Conservation (phyloP, 805 yeast genomes). For the Phaffomyces opuntiae region DNA sequence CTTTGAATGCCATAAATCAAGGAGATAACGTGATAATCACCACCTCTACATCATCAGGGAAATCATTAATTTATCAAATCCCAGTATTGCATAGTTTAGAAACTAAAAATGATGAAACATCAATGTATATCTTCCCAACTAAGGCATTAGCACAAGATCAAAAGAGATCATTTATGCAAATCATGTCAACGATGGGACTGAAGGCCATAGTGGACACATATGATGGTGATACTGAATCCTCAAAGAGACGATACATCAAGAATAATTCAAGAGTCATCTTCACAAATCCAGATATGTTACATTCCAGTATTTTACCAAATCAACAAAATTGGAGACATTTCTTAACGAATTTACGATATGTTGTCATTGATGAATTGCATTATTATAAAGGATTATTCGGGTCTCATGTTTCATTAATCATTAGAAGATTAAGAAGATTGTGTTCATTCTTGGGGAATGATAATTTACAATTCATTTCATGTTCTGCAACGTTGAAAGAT, state of each 20-base stretch:
- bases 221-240: slow-evolving; percentile 86
- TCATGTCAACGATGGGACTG: slow-evolving; percentile 44
- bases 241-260: slow-evolving; percentile 46
- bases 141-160: slow-evolving; percentile 98
- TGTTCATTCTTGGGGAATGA: slow-evolving; percentile 46
- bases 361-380: slow-evolving; percentile 83
- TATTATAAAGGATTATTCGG: slow-evolving; percentile 90
- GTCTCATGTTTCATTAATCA: slow-evolving; percentile 78
- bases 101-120: slow-evolving; percentile 41
- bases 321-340: slow-evolving; percentile 71
- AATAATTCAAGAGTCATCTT: slow-evolving; percentile 70
- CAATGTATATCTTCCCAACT: slow-evolving; percentile 90
- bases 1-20: slow-evolving; percentile 49
- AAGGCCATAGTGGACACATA: slow-evolving; percentile 64
- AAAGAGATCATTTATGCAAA: slow-evolving; percentile 62
- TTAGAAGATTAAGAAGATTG: slow-evolving; percentile 72
- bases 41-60: slow-evolving; percentile 96
- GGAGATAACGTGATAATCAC: slow-evolving; percentile 74
- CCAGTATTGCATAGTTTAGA: slow-evolving; percentile 57
- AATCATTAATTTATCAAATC: slow-evolving; percentile 84
- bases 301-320: slow-evolving; percentile 74
- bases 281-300: slow-evolving; percentile 94
- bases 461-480: slow-evolving; percentile 65
- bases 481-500: slow-evolving; percentile 85
- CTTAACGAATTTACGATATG: slow-evolving; percentile 53